Evolutionary conservation across 2,329 filamentous ascomycete species (phyloP), one percentile per base, ranked within the genome.

Genomic region (Botrytis sinoallii): DNA sequence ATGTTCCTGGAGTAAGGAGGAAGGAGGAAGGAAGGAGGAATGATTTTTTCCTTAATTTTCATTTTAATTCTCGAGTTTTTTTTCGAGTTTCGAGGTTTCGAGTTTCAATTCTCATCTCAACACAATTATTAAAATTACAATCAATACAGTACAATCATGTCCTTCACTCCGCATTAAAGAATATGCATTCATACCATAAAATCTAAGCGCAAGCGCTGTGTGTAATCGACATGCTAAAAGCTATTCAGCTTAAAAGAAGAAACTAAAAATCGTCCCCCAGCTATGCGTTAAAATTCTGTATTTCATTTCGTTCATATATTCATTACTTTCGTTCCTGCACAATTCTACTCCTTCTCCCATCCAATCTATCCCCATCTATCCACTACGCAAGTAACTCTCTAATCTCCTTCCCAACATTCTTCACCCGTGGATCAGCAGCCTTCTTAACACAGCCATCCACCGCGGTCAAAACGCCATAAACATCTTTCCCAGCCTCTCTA

Each of bases 341-440:
- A 25, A 42, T 12, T 22, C 35, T 42, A 9, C 12, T 18, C 18
- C 29, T 4, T 4, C n/a, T 2, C 38, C 12, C 6, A 16, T 20
- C 20, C 20, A 12, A 3, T 16, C 10, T 35, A 42, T 10, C 46
- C 2, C 29, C n/a, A 20, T 29, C 14, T 57, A n/a, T 4, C 35
- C 46, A 35, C 73, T 73, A 76, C 66, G 73, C 75, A 38, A 79
- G 64, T 60, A 79, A 74, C 48, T 48, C 74, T 66, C 40, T 59
- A 65, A 92, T 90, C 82, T 92, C 90, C 64, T 81, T 83, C 48
- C 89, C 84, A 20, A 92, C 85, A 60, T 87, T 86, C 83, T 86
- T 87, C 70, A 90, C 86, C 74, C 90, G 84, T 8, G 88, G 87
- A 79, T 91, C 89, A 79, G 87, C 87, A 38, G 88, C 86, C 75